A percentile compares a stretch with the other conserved stretches of the same genome.
Evolutionary conservation across 768 basidiomycete species (phyloP).

Genomic region (Panaeolus cyanescens): DNA sequence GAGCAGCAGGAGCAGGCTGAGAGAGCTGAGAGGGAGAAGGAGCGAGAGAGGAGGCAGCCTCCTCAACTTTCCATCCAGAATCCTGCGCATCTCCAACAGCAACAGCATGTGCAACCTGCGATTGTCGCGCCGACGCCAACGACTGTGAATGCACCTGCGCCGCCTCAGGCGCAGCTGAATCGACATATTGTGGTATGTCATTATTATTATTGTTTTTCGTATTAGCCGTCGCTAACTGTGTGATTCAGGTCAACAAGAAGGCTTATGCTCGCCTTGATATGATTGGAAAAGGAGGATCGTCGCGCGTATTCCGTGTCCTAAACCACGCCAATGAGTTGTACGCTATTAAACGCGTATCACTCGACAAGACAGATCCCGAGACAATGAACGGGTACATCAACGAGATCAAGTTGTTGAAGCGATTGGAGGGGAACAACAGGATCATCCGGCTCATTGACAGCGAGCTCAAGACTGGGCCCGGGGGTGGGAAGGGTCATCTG

Average conservation of each 20-base stretch:
- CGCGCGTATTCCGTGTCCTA: slow-evolving; percentile 93
- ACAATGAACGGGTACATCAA: slow-evolving; percentile 94
- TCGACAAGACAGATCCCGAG: slow-evolving; percentile 88
- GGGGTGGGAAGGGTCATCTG: slow-evolving; percentile 72
- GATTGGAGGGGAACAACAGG: slow-evolving; percentile 90
- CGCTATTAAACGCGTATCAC: slow-evolving; percentile 89
- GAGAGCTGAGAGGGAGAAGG: slow-evolving; percentile 21
- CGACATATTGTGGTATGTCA: slow-evolving; percentile 44
- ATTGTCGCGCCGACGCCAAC: slow-evolving; percentile 32
- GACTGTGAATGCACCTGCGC: slow-evolving; percentile 9
- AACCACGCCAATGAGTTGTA: slow-evolving; percentile 74
- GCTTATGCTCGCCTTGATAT: slow-evolving; percentile 83
- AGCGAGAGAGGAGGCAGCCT: slow-evolving; percentile 29
- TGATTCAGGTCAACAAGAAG: slow-evolving; percentile 74
- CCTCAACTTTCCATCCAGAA: slow-evolving; percentile 30
- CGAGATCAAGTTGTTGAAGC: slow-evolving; percentile 90
- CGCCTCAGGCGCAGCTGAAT: slow-evolving; percentile 33
- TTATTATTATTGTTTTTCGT: slow-evolving; percentile 4
- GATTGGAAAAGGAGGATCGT: slow-evolving; percentile 93
- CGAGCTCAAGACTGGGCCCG: slow-evolving; percentile 75
- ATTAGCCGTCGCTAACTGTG: background rate
- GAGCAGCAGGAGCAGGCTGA: slow-evolving; percentile 19
- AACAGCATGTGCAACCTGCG: slow-evolving; percentile 31
- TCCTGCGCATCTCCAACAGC: slow-evolving; percentile 26
- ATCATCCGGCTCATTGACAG: slow-evolving; percentile 93